A percentile compares a stretch with the other conserved stretches of the same genome.
Evolutionary conservation across 2,329 filamentous ascomycete genomes (phyloP).

Genomic region (Epichloe amarillans): DNA sequence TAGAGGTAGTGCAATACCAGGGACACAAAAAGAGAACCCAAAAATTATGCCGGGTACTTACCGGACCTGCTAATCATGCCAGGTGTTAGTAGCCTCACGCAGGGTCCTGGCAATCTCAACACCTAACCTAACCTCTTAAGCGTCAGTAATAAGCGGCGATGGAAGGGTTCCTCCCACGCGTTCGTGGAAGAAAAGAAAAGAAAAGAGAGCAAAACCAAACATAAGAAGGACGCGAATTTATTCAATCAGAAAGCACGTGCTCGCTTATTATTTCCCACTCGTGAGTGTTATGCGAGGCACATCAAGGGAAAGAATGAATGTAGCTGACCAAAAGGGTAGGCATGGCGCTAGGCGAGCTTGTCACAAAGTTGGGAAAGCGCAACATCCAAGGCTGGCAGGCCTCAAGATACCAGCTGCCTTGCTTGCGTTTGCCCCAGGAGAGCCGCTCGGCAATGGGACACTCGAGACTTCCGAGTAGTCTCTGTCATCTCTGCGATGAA

Average conservation of each 20-base stretch:
- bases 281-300: background rate
- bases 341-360: background rate
- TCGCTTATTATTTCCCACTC: background rate
- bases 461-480: background rate
- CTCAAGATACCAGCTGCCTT: background rate
- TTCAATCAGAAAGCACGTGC: background rate
- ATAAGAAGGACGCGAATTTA: background rate
- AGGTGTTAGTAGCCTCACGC: too few relatives aligned
- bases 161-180: too few relatives aligned
- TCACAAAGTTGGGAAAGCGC: conserved; percentile 1
- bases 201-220: background rate
- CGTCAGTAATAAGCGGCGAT: background rate
- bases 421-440: too few relatives aligned
- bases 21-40: too few relatives aligned
- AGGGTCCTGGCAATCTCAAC: background rate
- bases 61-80: too few relatives aligned
- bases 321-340: conserved; percentile 2
- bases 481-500: background rate
- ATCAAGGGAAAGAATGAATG: conserved; percentile 4
- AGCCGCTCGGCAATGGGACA: background rate
- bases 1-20: too few relatives aligned
- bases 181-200: background rate
- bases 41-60: too few relatives aligned
- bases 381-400: background rate
- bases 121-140: conserved; percentile 2